A percentile compares a stretch with the other conserved stretches of the same genome.
These are phyloP conservation scores for Alliaria petiolata DNA, from an alignment of 345 rosid genomes.

Conservation along the genomic window DNA sequence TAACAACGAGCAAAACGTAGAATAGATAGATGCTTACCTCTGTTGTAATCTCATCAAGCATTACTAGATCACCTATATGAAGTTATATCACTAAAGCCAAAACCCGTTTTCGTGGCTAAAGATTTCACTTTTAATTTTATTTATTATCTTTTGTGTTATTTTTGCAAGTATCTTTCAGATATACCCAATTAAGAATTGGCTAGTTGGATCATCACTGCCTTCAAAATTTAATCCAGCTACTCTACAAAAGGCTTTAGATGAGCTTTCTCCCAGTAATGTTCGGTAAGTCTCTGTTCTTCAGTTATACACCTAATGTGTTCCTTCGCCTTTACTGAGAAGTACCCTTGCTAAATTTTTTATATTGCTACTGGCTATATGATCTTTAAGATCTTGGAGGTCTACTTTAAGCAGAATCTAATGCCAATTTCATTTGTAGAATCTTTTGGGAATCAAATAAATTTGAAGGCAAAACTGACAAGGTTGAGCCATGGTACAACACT, in stretches of 20 bases:
- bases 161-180: constrained; percentile 36
- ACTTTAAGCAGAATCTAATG: constrained; percentile 13
- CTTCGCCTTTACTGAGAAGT: too few species aligned
- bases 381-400: not conserved
- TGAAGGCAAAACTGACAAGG: constrained; percentile 67
- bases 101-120: too few species aligned
- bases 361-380: too few species aligned
- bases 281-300: constrained; percentile 42
- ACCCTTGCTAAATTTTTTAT: too few species aligned
- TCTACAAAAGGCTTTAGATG: constrained; percentile 50
- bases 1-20: too few species aligned
- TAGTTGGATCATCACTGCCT: constrained; percentile 75
- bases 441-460: constrained; percentile 87
- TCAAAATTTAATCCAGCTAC: constrained; percentile 50
- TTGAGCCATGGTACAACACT: constrained; percentile 92
- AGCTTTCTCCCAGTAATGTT: constrained; percentile 56
- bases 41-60: too few species aligned
- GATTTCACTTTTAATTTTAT: too few species aligned
- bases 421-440: constrained; percentile 43
- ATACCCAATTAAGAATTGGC: constrained; percentile 78
- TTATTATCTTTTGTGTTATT: not conserved
- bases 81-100: too few species aligned
- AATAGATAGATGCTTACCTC: too few species aligned
- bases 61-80: too few species aligned
- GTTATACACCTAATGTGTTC: not conserved